Evolutionary conservation across 441 rosid genomes (phyloP).

Genomic region (Populus trichocarpa): DNA sequence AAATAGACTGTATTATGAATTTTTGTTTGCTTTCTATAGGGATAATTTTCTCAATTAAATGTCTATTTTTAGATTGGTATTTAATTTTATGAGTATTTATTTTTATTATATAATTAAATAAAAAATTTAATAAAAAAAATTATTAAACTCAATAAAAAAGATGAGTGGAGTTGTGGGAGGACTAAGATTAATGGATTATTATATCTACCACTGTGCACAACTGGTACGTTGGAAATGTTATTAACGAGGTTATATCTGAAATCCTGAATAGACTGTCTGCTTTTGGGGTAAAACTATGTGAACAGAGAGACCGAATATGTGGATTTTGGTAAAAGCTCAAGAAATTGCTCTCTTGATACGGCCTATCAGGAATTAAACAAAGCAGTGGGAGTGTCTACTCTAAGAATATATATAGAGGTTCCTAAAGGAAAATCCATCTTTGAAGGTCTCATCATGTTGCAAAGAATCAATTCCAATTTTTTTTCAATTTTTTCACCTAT

Average conservation of each 20-base stretch:
- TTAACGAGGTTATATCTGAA: neutral
- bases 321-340: neutral
- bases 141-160: too few relatives aligned
- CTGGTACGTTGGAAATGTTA: neutral
- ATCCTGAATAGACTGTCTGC: neutral
- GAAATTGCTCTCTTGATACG: neutral
- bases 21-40: too few relatives aligned
- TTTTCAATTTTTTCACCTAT: neutral
- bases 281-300: neutral
- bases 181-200: too few relatives aligned
- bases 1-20: too few relatives aligned
- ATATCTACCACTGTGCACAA: too few relatives aligned
- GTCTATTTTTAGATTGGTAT: fast-evolving
- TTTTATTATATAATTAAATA: too few relatives aligned
- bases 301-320: neutral
- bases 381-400: neutral
- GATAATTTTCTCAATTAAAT: too few relatives aligned
- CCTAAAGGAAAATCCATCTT: neutral
- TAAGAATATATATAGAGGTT: neutral
- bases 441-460: neutral
- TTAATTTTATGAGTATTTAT: too few relatives aligned
- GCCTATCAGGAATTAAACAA: neutral
- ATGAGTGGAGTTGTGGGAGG: too few relatives aligned
- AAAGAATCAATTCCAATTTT: neutral
- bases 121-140: too few relatives aligned